Base-by-base conservation (phyloP, 495 filamentous ascomycete species). In the Neurospora tetrasperma region DNA sequence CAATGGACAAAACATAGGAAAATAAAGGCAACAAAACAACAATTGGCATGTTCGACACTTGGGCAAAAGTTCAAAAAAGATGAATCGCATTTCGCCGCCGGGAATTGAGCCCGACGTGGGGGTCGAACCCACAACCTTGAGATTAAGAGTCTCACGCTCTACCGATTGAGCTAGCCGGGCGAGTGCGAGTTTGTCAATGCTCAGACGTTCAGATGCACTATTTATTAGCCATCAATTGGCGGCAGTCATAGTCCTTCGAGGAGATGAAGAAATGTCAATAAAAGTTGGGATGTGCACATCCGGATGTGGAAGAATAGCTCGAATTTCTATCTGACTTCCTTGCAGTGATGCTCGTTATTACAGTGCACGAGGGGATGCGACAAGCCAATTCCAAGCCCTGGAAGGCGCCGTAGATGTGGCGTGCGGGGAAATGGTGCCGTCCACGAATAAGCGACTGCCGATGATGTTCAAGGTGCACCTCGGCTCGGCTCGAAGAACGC, bases 111-210 rank as follows among this genome's bases (percentile, higher is more conserved):
- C 54, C 27, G 54, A 66, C 54, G 54, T 66, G 85, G 85, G 85
- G 84, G 84, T 87, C 82, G 85, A 87, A 38, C 35, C 35, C 35
- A 87, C 87, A 88, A 85, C 87, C 87, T 89, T 89, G 85, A 88
- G 88, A 89, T 89, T 89, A 90, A 90, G 88, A 90, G 88, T 89
- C 88, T 88, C 85, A 89, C 88, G 88, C 88, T 89, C 88, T 89
- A 88, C 88, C 88, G 87, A 90, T 89, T 90, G 88, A 90, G 88
- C 87, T 89, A 90, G 86, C 87, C 77, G 70, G 70, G 70, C 42
- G 54, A 62, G 54, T 62, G 54, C 54, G 54, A 38, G 5, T 38
- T 38, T 38, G 0, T 38, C 1, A 6, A 38, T 38, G 4, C 35
- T 38, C 3, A 5, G 0, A 4, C 2, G 12, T 3, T 31, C 1